phyloP scores from a whole-genome alignment of 2,329 filamentous ascomycete species.

The Diplodia mutila region DNA sequence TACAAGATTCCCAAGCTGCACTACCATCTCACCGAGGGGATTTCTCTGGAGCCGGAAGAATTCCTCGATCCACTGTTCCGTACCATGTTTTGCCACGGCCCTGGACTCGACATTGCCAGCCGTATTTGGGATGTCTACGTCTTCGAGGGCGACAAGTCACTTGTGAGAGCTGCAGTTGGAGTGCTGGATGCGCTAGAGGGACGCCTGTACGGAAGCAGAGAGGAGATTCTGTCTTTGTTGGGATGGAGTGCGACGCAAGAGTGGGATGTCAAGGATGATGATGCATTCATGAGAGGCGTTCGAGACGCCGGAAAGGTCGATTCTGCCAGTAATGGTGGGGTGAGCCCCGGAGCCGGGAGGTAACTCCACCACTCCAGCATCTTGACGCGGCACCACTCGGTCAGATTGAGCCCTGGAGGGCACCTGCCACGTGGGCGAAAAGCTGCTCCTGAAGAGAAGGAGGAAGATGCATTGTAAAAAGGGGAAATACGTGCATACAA shows the following conservation, averaged over 20 bases:
- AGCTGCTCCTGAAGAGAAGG: conserved; percentile 2
- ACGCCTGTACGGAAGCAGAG: conserved; percentile 50
- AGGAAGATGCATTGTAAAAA: conserved; percentile 11
- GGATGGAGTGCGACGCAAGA: conserved; percentile 41
- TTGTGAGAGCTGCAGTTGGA: conserved; percentile 73
- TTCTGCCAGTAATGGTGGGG: conserved; percentile 9
- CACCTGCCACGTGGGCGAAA: background rate
- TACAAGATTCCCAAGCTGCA: conserved; percentile 68
- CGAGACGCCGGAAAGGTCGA: conserved; percentile 42
- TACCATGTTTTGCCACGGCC: conserved; percentile 62
- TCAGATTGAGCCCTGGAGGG: background rate
- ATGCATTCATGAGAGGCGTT: conserved; percentile 45
- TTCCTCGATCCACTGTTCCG: conserved; percentile 67
- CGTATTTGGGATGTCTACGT: conserved; percentile 81
- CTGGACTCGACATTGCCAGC: conserved; percentile 71
- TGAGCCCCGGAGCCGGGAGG: conserved; percentile 17
- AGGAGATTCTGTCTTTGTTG: conserved; percentile 50
- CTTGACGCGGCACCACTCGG: background rate
- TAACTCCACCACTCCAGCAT: background rate
- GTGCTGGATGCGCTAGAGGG: conserved; percentile 60
- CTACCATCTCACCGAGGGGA: conserved; percentile 61
- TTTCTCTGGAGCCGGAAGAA: conserved; percentile 46
- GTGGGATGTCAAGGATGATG: conserved; percentile 43
- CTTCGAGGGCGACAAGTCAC: conserved; percentile 75
- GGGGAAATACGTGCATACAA: conserved; percentile 21